Percentiles rank a stretch among this genome's conserved stretches.
Conservation (phyloP, 2,329 filamentous ascomycete species). For the Sarocladium kiliense region DNA sequence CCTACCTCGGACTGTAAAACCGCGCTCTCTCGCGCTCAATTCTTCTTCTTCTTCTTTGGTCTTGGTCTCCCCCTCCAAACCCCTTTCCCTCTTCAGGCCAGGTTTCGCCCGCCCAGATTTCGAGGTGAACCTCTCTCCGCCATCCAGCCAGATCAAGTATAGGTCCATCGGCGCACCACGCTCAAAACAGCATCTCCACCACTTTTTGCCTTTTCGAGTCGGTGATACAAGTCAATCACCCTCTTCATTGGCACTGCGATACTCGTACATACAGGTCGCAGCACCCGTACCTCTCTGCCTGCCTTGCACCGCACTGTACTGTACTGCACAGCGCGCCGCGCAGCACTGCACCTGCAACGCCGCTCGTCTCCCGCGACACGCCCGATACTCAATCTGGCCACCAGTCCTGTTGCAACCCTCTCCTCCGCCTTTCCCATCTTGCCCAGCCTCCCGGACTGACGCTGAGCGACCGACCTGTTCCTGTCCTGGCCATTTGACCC, state of each 20-base stretch:
- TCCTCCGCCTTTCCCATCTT: conserved; percentile 2
- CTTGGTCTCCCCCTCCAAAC: conserved; percentile 5
- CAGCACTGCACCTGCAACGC: background rate
- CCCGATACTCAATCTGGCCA: conserved; percentile 2
- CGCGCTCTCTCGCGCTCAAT: background rate
- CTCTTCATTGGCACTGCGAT: conserved; percentile 9
- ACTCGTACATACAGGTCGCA: conserved; percentile 1
- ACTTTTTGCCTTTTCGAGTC: conserved; percentile 46
- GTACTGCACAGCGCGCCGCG: background rate
- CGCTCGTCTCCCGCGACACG: background rate
- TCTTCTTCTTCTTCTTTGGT: conserved; percentile 9
- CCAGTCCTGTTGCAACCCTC: background rate
- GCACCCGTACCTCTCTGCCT: background rate
- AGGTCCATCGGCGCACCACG: conserved; percentile 57
- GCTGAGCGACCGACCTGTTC: conserved; percentile 4
- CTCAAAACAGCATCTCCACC: conserved; percentile 62
- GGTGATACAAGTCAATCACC: conserved; percentile 28
- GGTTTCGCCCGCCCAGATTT: conserved; percentile 8
- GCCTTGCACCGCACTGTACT: conserved; percentile 1
- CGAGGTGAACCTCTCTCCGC: conserved; percentile 25
- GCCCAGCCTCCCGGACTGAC: conserved; percentile 1
- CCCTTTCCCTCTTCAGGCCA: conserved; percentile 9
- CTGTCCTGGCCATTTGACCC: background rate
- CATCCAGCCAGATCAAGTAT: conserved; percentile 60
- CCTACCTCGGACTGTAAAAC: conserved; percentile 9